A percentile compares a stretch with the other conserved stretches of the same genome.
Evolutionary conservation across 1,284 basidiomycete genomes (phyloP).

Genomic region (Laetiporus sulphureus): DNA sequence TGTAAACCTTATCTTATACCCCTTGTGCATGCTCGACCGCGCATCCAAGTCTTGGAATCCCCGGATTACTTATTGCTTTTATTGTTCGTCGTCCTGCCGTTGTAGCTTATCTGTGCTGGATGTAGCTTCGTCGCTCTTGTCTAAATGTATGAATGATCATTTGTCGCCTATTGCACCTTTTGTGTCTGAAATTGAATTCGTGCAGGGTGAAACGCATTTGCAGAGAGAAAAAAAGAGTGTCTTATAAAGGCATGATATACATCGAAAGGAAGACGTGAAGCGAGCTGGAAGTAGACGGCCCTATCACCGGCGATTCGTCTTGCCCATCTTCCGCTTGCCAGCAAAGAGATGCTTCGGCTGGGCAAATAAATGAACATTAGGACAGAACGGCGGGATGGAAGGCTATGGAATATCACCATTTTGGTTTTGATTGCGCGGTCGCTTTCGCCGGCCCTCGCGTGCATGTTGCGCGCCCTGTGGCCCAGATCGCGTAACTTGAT

Average conservation of each 20-base stretch:
- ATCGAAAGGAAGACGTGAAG: too few relatives aligned
- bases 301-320: constrained; percentile 70
- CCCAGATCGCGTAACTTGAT: constrained; percentile 77
- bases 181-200: too few relatives aligned
- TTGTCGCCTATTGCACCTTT: too few relatives aligned
- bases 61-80: constrained; percentile 9
- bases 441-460: constrained; percentile 85
- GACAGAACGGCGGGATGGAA: constrained; percentile 21
- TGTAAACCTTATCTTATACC: too few relatives aligned
- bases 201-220: too few relatives aligned
- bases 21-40: neutral
- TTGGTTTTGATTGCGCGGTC: constrained; percentile 78
- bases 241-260: neutral
- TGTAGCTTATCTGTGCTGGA: too few relatives aligned
- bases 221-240: neutral
- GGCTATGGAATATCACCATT: too few relatives aligned
- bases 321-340: constrained; percentile 86
- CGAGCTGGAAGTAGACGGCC: constrained; percentile 1
- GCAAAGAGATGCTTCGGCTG: constrained; percentile 83
- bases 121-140: too few relatives aligned
- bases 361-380: constrained; percentile 5
- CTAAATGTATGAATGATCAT: too few relatives aligned
- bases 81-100: too few relatives aligned
- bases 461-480: constrained; percentile 80
- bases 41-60: constrained; percentile 3